A percentile compares a stretch with the other conserved stretches of the same genome.
These are phyloP conservation scores for Stagonosporopsis cucurbitacearum DNA, from an alignment of 2,329 filamentous ascomycete genomes.

Conservation along the genomic window DNA sequence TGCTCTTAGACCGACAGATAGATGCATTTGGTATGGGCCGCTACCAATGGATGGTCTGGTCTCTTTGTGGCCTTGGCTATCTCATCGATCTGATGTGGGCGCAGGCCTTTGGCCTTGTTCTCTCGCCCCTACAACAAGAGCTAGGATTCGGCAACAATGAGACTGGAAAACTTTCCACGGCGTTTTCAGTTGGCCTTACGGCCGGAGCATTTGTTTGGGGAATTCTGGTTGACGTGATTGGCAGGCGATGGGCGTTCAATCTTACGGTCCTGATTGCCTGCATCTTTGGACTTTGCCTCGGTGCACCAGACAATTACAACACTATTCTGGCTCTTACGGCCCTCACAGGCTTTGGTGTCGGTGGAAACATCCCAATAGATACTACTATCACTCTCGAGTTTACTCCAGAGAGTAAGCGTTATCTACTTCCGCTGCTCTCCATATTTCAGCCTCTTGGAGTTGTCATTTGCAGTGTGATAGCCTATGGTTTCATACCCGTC, in stretches of 20 bases:
- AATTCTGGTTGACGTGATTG: constrained; percentile 61
- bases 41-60: constrained; percentile 62
- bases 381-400: constrained; percentile 64
- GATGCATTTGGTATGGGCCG: constrained; percentile 60
- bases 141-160: constrained; percentile 57
- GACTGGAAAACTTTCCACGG: constrained; percentile 61
- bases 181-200: constrained; percentile 62
- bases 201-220: constrained; percentile 65
- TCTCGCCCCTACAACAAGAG: constrained; percentile 63
- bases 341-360: constrained; percentile 61
- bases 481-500: constrained; percentile 61
- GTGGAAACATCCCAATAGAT: constrained; percentile 63
- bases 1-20: constrained; percentile 57
- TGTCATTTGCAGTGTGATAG: constrained; percentile 58
- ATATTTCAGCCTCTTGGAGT: constrained; percentile 64
- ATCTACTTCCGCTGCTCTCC: constrained; percentile 60
- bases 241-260: constrained; percentile 64
- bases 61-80: constrained; percentile 62
- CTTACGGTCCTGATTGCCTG: constrained; percentile 62
- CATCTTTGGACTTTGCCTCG: constrained; percentile 61
- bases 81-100: constrained; percentile 65
- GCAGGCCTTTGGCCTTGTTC: constrained; percentile 63
- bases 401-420: constrained; percentile 60
- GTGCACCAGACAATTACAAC: constrained; percentile 57
- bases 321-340: constrained; percentile 62